Evolutionary conservation across 768 basidiomycete genomes (phyloP).

Genomic region (Leucogyrophana mollusca): DNA sequence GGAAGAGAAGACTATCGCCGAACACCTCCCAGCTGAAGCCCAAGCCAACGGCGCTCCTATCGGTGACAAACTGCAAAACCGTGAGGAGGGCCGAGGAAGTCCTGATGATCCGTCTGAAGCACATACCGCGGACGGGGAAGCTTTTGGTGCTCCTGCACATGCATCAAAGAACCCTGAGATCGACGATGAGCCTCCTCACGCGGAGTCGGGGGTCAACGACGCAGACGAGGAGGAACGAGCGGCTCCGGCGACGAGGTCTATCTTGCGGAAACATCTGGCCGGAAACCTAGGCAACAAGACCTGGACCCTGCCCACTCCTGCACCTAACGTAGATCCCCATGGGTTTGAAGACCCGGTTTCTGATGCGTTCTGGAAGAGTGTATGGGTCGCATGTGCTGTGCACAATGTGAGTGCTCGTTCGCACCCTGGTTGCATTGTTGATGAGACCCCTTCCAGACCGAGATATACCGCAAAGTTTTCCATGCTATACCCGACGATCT

Average conservation of each 20-base stretch:
- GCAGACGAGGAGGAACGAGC: slow-evolving; percentile 47
- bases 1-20: slow-evolving; percentile 63
- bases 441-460: slow-evolving; percentile 62
- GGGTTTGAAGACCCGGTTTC: slow-evolving; percentile 88
- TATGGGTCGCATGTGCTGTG: slow-evolving; percentile 84
- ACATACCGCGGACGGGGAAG: slow-evolving; percentile 39
- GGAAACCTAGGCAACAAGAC: slow-evolving; percentile 51
- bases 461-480: slow-evolving; percentile 95
- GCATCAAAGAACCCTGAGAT: slow-evolving; percentile 38
- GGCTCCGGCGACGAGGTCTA: slow-evolving; percentile 48
- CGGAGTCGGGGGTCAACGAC: slow-evolving; percentile 43
- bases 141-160: slow-evolving; percentile 57
- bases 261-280: slow-evolving; percentile 50
- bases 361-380: slow-evolving; percentile 85
- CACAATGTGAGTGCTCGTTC: slow-evolving; percentile 68
- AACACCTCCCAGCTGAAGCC: slow-evolving; percentile 40
- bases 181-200: slow-evolving; percentile 48
- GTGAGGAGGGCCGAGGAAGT: background rate
- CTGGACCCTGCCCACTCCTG: slow-evolving; percentile 63
- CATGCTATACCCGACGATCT: slow-evolving; percentile 90
- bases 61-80: slow-evolving; percentile 28
- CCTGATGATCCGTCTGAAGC: slow-evolving; percentile 22
- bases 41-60: slow-evolving; percentile 26
- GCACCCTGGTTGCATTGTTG: background rate
- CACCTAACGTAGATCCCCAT: slow-evolving; percentile 72